These are phyloP conservation scores for Claviceps fusiformis DNA, from an alignment of 2,329 filamentous ascomycete genomes.

Conservation along the genomic window DNA sequence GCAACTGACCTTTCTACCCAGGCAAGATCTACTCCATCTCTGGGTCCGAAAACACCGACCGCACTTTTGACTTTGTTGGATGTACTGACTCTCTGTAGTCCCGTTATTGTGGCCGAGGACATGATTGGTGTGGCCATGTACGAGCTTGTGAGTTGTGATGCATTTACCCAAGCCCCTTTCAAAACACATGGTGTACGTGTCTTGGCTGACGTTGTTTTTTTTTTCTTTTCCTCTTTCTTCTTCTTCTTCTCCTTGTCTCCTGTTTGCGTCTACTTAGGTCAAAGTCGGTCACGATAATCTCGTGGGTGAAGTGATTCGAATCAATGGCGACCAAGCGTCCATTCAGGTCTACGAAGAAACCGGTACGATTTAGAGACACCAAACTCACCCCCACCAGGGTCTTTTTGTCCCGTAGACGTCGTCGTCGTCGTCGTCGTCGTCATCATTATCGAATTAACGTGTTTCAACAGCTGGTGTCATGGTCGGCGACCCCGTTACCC, in stretches of 20 bases:
- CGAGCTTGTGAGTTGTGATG: conserved; percentile 61
- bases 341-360: conserved; percentile 99
- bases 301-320: conserved; percentile 95
- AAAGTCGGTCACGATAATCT: conserved; percentile 85
- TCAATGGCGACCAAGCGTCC: conserved; percentile 87
- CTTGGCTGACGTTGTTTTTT: not conserved
- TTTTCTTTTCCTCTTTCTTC: not conserved
- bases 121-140: conserved; percentile 99
- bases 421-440: not conserved
- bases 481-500: conserved; percentile 81
- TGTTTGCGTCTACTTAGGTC: conserved; percentile 39
- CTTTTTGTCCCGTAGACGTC: conserved; percentile 1
- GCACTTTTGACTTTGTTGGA: not conserved
- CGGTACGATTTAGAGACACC: conserved; percentile 38
- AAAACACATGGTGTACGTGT: not conserved
- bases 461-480: conserved; percentile 66
- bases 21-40: conserved; percentile 51
- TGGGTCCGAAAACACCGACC: conserved; percentile 31
- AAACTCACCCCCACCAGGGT: not conserved
- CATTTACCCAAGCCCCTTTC: not conserved
- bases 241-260: too few relatives aligned
- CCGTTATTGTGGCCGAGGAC: conserved; percentile 92
- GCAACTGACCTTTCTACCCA: conserved; percentile 17
- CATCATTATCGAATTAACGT: not conserved
- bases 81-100: conserved; percentile 32